Conservation (phyloP, 2,329 filamentous ascomycete genomes). For the Pseudogymnoascus sp. region DNA sequence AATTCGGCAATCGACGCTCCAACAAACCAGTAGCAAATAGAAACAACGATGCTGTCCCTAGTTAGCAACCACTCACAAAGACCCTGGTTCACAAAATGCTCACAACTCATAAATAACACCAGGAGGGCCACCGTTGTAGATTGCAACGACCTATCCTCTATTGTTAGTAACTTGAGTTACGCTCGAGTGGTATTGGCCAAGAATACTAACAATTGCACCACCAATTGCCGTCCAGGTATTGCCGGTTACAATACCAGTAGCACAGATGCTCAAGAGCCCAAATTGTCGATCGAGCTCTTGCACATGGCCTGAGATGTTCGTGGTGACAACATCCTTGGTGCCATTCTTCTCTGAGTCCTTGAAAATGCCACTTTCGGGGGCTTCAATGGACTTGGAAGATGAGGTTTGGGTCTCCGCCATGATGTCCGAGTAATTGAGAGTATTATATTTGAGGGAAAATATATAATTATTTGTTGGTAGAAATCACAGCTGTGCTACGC, state of each 20-base stretch:
- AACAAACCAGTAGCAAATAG: constrained; percentile 44
- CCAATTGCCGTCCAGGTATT: constrained; percentile 39
- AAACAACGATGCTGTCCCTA: constrained; percentile 35
- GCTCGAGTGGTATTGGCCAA: not conserved
- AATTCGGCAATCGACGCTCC: constrained; percentile 44
- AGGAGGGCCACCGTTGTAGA: constrained; percentile 55
- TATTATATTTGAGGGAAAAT: not conserved
- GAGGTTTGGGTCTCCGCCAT: not conserved
- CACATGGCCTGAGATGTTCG: constrained; percentile 44
- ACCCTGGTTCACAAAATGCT: constrained; percentile 23
- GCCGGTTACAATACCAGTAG: constrained; percentile 38
- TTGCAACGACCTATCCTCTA: constrained; percentile 30
- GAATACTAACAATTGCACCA: constrained; percentile 35
- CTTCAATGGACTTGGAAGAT: not conserved
- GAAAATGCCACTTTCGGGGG: not conserved
- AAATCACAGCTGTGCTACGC: not conserved
- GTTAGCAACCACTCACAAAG: constrained; percentile 39
- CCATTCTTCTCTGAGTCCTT: constrained; percentile 11
- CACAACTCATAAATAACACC: constrained; percentile 55
- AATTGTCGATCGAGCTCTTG: constrained; percentile 46
- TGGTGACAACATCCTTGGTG: constrained; percentile 16
- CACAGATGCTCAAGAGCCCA: constrained; percentile 38
- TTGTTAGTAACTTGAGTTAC: not conserved
- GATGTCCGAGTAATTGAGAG: not conserved
- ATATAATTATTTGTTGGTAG: not conserved